These are phyloP conservation scores for Penicillium sp. DNA, from an alignment of 2,329 filamentous ascomycete species.

Conservation along the genomic window DNA sequence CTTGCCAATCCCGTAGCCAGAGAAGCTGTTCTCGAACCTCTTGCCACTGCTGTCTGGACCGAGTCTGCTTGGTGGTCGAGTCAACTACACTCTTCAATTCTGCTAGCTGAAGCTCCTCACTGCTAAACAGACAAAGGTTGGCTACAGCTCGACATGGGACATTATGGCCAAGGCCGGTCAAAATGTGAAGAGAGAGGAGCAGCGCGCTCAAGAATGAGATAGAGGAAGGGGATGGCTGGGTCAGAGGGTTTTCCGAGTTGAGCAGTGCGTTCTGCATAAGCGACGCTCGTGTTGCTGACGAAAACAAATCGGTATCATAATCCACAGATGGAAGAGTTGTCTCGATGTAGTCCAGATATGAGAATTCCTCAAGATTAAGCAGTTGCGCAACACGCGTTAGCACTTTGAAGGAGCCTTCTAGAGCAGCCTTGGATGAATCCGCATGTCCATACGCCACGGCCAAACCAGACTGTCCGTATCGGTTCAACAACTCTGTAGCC, in stretches of 20 bases:
- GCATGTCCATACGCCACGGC: conserved; percentile 62
- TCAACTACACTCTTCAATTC: conserved; percentile 60
- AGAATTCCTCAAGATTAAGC: conserved; percentile 54
- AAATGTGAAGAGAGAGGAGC: conserved; percentile 44
- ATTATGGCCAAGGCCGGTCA: conserved; percentile 44
- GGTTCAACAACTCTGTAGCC: conserved; percentile 45
- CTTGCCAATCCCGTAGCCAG: conserved; percentile 66
- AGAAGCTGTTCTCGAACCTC: conserved; percentile 55
- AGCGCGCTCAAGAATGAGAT: conserved; percentile 47
- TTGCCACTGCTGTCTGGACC: conserved; percentile 54
- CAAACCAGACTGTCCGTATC: conserved; percentile 63
- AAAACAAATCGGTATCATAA: conserved; percentile 36
- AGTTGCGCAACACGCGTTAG: conserved; percentile 56
- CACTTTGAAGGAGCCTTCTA: conserved; percentile 55
- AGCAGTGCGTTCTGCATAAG: conserved; percentile 49
- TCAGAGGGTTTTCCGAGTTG: conserved; percentile 45
- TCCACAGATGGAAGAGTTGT: conserved; percentile 33
- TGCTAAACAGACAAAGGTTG: conserved; percentile 58
- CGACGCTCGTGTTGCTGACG: conserved; percentile 43
- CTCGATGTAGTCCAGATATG: conserved; percentile 29
- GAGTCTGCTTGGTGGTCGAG: conserved; percentile 48
- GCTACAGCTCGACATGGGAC: conserved; percentile 43
- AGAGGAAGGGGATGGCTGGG: conserved; percentile 42
- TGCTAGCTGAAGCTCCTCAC: conserved; percentile 56
- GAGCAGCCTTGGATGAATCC: conserved; percentile 47